Base-by-base conservation (phyloP, 495 filamentous ascomycete genomes). In the Neurospora sp. region DNA sequence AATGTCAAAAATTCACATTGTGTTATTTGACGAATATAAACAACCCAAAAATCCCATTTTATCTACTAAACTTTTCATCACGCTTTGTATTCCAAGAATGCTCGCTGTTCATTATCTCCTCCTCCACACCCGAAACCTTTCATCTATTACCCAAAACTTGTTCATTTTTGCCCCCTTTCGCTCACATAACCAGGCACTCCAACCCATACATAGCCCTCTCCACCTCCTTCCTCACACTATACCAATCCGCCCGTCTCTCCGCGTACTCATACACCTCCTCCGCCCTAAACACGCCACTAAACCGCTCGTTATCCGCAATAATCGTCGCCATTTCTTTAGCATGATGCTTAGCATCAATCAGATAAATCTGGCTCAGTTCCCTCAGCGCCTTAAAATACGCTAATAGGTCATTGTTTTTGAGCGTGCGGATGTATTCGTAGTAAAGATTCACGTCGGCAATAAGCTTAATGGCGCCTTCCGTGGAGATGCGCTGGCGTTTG, bases 251-350 rank as follows among this genome's bases (percentile, higher is more conserved):
- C 73, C 96, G 85, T 73, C 96, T 84, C 81, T 97, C 93, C 15
- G 94, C 96, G 83, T 96, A 99, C 84, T 98, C 96, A 79, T 96
- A 97, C 1, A 98, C 96, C 82, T 99, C 96, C 79, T 99, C 96
- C 34, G 94, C 93, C 66, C 94, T 86, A 79, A 98, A 97, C 72
- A 98, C 92, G 3, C 96, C 96, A 19, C 90, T 85, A 80, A 98
- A 99, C 15, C 96, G 88, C 74, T 93, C 92, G 3, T 89, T 89
- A 80, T 99, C 96, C 0, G 96, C 96, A 77, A 99, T 97, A 48
- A 99, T 91, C 0, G 89, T 91, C 37, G 96, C 96, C 83, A 99
- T 89, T 80, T 98, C 95, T 82, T 98, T 97, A 28, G 96, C 94
- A 79, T 98, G 92, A 78, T 97, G 92, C 10, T 87, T 86, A 17